Evolutionary conservation across 2,329 filamentous ascomycete genomes (phyloP).

Genomic region (Phialophora expanda): DNA sequence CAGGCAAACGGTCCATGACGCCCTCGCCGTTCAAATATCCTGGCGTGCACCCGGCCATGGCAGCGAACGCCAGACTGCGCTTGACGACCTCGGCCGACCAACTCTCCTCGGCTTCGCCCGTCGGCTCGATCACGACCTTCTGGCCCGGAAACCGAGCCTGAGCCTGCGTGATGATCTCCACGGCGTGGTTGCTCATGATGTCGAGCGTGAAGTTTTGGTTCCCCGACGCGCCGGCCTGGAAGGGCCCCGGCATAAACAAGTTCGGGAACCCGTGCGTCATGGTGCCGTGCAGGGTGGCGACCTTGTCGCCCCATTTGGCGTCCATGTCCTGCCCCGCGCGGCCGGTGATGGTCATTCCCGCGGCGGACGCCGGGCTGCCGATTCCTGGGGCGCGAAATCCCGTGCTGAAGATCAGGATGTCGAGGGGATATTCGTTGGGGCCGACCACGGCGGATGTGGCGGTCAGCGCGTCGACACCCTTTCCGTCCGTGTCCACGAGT

Average conservation of each 20-base stretch:
- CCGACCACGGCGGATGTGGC: constrained; percentile 53
- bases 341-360: constrained; percentile 51
- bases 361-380: constrained; percentile 43
- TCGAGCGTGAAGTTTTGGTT: constrained; percentile 51
- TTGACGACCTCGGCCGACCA: constrained; percentile 53
- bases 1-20: constrained; percentile 35
- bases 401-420: constrained; percentile 56
- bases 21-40: constrained; percentile 60
- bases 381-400: constrained; percentile 45
- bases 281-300: constrained; percentile 60
- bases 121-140: constrained; percentile 51
- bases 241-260: constrained; percentile 55
- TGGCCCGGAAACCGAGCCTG: constrained; percentile 36
- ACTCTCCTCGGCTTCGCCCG: constrained; percentile 53
- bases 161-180: constrained; percentile 51
- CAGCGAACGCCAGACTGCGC: constrained; percentile 49
- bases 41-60: constrained; percentile 59
- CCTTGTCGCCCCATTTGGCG: constrained; percentile 54
- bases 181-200: constrained; percentile 49
- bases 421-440: constrained; percentile 55
- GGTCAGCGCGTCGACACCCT: constrained; percentile 57
- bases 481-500: constrained; percentile 56
- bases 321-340: constrained; percentile 53
- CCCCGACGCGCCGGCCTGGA: constrained; percentile 50
- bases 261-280: constrained; percentile 60